Base-by-base conservation (phyloP, 176 grass and related monocot genomes). In the Chrysopogon serrulatus region DNA sequence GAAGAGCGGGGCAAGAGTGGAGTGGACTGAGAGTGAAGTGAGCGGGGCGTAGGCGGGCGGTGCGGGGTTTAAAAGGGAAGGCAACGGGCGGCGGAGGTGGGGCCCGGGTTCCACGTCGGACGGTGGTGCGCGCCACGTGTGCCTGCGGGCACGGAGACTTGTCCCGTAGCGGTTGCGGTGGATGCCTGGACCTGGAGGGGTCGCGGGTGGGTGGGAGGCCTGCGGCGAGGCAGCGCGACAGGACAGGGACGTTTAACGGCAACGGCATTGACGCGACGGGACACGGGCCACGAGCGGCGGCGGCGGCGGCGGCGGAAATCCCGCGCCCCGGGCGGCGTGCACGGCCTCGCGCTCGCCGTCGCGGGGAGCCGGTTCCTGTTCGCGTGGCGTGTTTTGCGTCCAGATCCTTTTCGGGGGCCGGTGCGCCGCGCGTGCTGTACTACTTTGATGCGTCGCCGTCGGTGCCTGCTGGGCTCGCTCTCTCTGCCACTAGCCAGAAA, bases 61-160 rank as follows among this genome's bases (percentile, higher is more conserved):
- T 18, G 5, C 30, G 63, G 89, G 82, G 57, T 83, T 89, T 92
- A 82, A 86, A 89, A 73, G 31, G 62, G 70, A 0, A 35, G 63
- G 86, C 77, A 85, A 79, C 89, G 79, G 68, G 37, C 33, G 78
- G 73, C 62, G 73, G 67, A 9, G 35, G 79, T 68, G 57, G 76
- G 54, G 0, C 73, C 73, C 79, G 7, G 23, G 14, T 4, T 23
- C 30, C 89, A 93, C 89, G 94, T 93, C 42, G 84, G 88, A 86
- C 34, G 13, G 37, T 2, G 53, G 48, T 82, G 71, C 34, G 23
- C 1, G 79, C 88, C 86, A 79, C 82, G 82, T 88, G 82, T 67
- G 76, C 21, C 4, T 40, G 59, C 74, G 40, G 65, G 85, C 76
- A 90, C 83, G 76, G 85, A 84, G 87, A 34, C 31, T 79, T 92